A percentile compares a stretch with the other conserved stretches of the same genome.
These are phyloP conservation scores for Stephanodiscus minutulus DNA, from an alignment of 108 stramenopile genomes.

Conservation along the genomic window DNA sequence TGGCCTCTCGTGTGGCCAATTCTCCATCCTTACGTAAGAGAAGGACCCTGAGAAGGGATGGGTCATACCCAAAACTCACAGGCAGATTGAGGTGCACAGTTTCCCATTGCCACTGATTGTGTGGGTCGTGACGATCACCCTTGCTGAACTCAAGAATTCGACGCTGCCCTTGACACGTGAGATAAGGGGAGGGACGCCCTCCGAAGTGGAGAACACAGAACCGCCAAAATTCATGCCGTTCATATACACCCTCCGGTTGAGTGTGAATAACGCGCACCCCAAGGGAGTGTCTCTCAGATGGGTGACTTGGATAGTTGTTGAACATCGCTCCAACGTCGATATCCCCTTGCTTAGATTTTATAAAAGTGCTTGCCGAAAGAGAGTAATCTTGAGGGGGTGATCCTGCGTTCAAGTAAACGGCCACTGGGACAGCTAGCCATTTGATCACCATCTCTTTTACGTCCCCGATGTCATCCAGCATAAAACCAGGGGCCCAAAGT, in stretches of 20 bases:
- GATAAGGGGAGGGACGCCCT: conserved; percentile 26
- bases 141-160: conserved; percentile 15
- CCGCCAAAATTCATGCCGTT: neutral
- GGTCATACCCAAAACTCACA: conserved; percentile 28
- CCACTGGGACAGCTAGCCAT: conserved; percentile 9
- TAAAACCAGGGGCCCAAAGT: conserved; percentile 11
- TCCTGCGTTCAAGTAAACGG: conserved; percentile 4
- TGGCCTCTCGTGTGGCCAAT: conserved; percentile 25
- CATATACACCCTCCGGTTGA: neutral
- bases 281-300: neutral
- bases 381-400: conserved; percentile 1
- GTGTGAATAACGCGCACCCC: neutral
- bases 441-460: conserved; percentile 19
- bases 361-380: neutral
- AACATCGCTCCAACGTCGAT: too few species aligned
- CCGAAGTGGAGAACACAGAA: conserved; percentile 11
- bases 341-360: neutral
- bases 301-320: neutral
- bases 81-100: conserved; percentile 12
- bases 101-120: conserved; percentile 2
- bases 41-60: conserved; percentile 39
- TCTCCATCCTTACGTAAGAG: conserved; percentile 33
- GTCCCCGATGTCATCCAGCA: neutral
- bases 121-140: neutral
- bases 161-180: conserved; percentile 9